Base-by-base conservation (phyloP, 2,329 filamentous ascomycete species). In the Pseudopyricularia cyperi region DNA sequence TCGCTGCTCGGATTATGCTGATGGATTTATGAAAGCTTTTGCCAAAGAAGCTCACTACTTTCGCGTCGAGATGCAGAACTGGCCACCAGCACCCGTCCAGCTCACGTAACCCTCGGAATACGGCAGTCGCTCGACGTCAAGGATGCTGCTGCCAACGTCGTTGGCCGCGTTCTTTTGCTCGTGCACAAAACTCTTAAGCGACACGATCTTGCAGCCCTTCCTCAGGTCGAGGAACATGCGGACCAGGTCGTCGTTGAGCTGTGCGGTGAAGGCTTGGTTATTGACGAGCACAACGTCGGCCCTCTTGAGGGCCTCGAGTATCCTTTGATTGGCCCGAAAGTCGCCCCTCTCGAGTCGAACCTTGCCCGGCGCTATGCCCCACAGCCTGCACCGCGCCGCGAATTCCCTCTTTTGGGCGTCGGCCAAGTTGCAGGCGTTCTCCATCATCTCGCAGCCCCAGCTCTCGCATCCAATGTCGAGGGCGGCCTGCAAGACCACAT, bases 261-360 rank as follows among this genome's bases (percentile, higher is more conserved):
- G 77, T 14, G 90, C 84, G 6, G 85, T 90, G 68, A 98, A 98
- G 2, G 89, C 93, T 68, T 97, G 90, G 69, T 98, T 98, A 72
- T 98, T 98, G 60, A 97, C 91, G 26, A 98, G 77, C 17, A 98
- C 80, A n/a, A 97, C 90, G 64, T 98, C 93, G 2, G 93, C 91
- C 52, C 83, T 80, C 65, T 85, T 84, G 49, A 98, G 75, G 7
- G 83, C 83, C 24, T 81, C 76, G 54, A 83, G 75, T 48, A 96
- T 88, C 53, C 75, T 74, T 15, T 76, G 65, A 58, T 85, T 86
- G 57, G 82, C 80, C 9, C 89, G 80, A 62, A 98, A 96, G 63
- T 95, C 87, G 54, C 89, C 93, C 44, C 83, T 74, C 56, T 91
- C 79, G 7, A 98, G 79, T 55, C 82, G 77, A n/a, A 93, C 87